These are phyloP conservation scores for Yamadazyma triangularis DNA, from an alignment of 1,139 yeast genomes.

Conservation along the genomic window DNA sequence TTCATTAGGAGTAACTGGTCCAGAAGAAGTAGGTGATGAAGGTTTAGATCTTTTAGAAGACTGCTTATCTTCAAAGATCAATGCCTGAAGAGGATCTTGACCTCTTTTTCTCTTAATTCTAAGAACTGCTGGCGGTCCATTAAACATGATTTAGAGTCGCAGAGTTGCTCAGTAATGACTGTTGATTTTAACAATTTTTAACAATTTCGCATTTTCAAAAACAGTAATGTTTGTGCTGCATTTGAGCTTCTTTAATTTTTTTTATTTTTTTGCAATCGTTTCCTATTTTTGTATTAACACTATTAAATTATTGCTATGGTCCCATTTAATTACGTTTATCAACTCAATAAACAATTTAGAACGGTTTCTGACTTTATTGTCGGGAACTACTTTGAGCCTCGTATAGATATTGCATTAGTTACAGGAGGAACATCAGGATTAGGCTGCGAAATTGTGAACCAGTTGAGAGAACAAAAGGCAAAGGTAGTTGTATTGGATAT, in stretches of 20 bases:
- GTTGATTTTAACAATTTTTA: too few relatives aligned
- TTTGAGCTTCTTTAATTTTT: too few relatives aligned
- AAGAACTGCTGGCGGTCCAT: slow-evolving; percentile 52
- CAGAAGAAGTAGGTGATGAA: slow-evolving; percentile 27
- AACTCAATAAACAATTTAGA: slow-evolving; percentile 25
- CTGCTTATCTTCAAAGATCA: slow-evolving; percentile 41
- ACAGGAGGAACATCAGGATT: slow-evolving; percentile 84
- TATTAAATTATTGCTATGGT: too few relatives aligned
- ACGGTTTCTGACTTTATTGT: slow-evolving; percentile 31
- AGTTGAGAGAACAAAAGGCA: slow-evolving; percentile 31
- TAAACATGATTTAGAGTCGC: too few relatives aligned
- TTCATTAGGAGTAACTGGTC: slow-evolving; percentile 14
- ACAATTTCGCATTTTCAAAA: too few relatives aligned
- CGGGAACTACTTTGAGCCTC: slow-evolving; percentile 50
- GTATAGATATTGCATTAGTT: slow-evolving; percentile 57
- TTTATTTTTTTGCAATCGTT: too few relatives aligned
- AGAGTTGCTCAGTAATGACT: too few relatives aligned
- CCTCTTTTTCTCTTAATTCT: slow-evolving; percentile 81
- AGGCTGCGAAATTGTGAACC: slow-evolving; percentile 57
- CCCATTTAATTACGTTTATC: too few relatives aligned
- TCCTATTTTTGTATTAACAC: too few relatives aligned
- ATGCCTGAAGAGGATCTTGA: slow-evolving; percentile 83
- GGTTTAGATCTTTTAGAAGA: slow-evolving; percentile 43
- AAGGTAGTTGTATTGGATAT: slow-evolving; percentile 66
- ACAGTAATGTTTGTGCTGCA: too few relatives aligned